Percentiles rank a stretch among this genome's conserved stretches.
These are phyloP conservation scores for Saturnispora besseyi DNA, from an alignment of 805 yeast species.

Conservation along the genomic window DNA sequence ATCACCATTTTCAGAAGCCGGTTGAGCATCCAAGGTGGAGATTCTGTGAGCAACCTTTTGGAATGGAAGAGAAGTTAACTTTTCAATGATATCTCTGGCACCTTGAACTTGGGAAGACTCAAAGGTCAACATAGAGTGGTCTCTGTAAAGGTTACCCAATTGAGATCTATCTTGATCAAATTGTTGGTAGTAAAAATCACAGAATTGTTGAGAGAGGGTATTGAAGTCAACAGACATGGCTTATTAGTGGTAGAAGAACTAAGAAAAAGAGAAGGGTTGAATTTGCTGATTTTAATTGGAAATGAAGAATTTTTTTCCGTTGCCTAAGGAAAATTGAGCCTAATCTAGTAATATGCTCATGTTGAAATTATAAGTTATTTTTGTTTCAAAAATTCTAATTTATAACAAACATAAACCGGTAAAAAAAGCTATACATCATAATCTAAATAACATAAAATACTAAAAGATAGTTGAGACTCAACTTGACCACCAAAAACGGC, in stretches of 20 bases:
- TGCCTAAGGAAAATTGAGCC: no score
- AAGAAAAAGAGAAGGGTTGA: background rate
- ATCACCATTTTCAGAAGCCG: constrained; percentile 87
- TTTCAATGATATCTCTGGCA: constrained; percentile 85
- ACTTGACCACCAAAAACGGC: constrained; percentile 5
- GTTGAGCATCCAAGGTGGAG: constrained; percentile 95
- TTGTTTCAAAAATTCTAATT: background rate
- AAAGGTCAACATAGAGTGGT: constrained; percentile 94
- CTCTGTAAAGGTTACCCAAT: constrained; percentile 52
- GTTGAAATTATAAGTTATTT: background rate
- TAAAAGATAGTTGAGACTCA: background rate
- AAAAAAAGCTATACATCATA: background rate
- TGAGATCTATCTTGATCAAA: constrained; percentile 89
- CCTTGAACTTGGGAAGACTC: constrained; percentile 95
- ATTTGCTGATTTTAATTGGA: background rate
- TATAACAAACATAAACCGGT: background rate
- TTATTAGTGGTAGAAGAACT: background rate
- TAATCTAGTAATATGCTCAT: background rate
- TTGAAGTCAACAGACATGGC: constrained; percentile 30
- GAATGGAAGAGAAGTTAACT: constrained; percentile 81
- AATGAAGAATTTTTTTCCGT: background rate
- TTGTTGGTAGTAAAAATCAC: constrained; percentile 90
- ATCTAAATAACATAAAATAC: background rate
- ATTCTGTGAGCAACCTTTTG: constrained; percentile 88
- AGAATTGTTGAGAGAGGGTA: constrained; percentile 56